Evolutionary conservation across 352 stramenopile genomes (phyloP).

Genomic region (Stramenopiles sp.): DNA sequence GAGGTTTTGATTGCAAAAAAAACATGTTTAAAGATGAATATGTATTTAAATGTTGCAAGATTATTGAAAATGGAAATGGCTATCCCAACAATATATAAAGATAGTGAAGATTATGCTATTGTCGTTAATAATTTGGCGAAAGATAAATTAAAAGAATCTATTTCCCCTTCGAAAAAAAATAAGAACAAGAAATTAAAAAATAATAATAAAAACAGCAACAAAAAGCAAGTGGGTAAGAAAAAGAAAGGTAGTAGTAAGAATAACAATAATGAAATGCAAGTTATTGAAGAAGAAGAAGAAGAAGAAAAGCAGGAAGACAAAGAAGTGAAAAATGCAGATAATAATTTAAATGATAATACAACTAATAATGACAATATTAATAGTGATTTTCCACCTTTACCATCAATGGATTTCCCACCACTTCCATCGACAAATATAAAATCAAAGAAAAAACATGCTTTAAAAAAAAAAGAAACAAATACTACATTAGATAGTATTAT

Average conservation of each 20-base stretch:
- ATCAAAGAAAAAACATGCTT: conserved; percentile 21
- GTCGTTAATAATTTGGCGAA: conserved; percentile 11
- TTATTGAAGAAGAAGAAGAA: too few species aligned
- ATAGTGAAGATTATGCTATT: conserved; percentile 24
- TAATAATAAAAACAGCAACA: not conserved
- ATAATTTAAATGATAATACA: not conserved
- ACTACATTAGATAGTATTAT: conserved; percentile 11
- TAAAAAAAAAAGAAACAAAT: conserved; percentile 10
- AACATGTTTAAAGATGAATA: not conserved
- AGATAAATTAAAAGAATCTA: conserved; percentile 12
- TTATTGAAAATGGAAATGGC: conserved; percentile 16
- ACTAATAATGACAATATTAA: not conserved
- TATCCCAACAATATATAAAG: conserved; percentile 21
- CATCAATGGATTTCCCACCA: not conserved
- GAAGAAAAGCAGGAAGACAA: not conserved
- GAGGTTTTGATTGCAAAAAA: not conserved
- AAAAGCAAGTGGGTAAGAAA: not conserved
- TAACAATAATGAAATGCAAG: too few species aligned
- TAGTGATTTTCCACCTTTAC: not conserved
- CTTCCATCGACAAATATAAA: conserved; percentile 18
- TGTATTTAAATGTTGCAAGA: not conserved
- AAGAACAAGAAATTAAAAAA: not conserved
- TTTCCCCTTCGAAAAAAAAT: not conserved
- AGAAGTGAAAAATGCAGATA: not conserved
- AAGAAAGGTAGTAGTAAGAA: too few species aligned